phyloP scores from a whole-genome alignment of 2,329 filamentous ascomycete genomes.

The Diaporthe sp. region DNA sequence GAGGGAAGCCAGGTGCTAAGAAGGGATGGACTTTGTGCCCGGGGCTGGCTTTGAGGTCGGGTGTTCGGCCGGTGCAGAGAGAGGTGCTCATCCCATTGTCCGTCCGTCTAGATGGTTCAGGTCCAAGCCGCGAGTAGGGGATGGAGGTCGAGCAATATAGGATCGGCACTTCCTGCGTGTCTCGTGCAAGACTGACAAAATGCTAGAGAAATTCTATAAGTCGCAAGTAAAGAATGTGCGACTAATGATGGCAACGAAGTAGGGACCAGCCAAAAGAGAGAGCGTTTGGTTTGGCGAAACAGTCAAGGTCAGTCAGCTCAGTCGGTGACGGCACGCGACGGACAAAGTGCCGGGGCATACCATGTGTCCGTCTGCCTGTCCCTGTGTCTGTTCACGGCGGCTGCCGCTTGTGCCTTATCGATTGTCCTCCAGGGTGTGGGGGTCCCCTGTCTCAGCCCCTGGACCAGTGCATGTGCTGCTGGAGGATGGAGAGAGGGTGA shows the following conservation, averaged over 20 bases:
- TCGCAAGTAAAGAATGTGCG: neutral
- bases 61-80: constrained; percentile 5
- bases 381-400: neutral
- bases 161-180: neutral
- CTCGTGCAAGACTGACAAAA: neutral
- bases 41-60: constrained; percentile 10
- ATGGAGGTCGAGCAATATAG: neutral
- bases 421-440: constrained; percentile 11
- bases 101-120: neutral
- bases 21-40: neutral
- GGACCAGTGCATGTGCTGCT: neutral
- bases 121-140: neutral
- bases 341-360: constrained; percentile 7
- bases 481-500: neutral
- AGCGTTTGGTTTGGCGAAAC: constrained; percentile 18
- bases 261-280: neutral
- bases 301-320: neutral
- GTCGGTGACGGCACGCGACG: constrained; percentile 1
- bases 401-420: constrained; percentile 19
- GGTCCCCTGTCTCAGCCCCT: constrained; percentile 36
- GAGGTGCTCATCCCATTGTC: constrained; percentile 26
- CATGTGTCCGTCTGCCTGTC: neutral
- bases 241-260: neutral
- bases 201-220: neutral
- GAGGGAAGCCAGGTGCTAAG: neutral